These are phyloP conservation scores for Penicillium vulpinum DNA, from an alignment of 2,329 filamentous ascomycete genomes.

Conservation along the genomic window DNA sequence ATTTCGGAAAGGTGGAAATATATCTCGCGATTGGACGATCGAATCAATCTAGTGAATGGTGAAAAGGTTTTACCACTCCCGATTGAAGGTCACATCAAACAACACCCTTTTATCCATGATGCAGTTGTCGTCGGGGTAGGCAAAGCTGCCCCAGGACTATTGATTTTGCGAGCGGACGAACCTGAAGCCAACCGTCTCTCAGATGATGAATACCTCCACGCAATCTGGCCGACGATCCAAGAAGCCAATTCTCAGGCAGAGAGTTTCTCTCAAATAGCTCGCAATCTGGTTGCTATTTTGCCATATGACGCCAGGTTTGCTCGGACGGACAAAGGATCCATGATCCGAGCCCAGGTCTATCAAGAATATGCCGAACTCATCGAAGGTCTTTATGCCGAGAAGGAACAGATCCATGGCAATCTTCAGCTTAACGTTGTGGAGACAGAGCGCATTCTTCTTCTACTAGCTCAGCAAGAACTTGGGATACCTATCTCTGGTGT, in stretches of 20 bases:
- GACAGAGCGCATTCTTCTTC: slow-evolving; percentile 37
- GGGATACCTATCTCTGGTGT: slow-evolving; percentile 33
- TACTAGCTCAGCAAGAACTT: slow-evolving; percentile 32
- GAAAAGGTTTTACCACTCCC: slow-evolving; percentile 38
- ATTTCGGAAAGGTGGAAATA: slow-evolving; percentile 37
- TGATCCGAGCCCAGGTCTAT: slow-evolving; percentile 55
- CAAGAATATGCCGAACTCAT: slow-evolving; percentile 47
- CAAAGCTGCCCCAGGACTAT: slow-evolving; percentile 29
- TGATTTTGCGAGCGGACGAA: slow-evolving; percentile 29
- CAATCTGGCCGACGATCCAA: slow-evolving; percentile 42
- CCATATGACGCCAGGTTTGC: slow-evolving; percentile 44
- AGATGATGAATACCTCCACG: slow-evolving; percentile 37
- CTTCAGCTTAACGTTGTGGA: slow-evolving; percentile 36
- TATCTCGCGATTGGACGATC: slow-evolving; percentile 34
- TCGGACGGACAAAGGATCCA: slow-evolving; percentile 55
- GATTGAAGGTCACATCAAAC: slow-evolving; percentile 36
- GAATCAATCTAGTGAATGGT: slow-evolving; percentile 35
- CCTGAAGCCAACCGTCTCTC: slow-evolving; percentile 21
- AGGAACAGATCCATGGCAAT: slow-evolving; percentile 21
- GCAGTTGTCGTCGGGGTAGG: slow-evolving; percentile 33
- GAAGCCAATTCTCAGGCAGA: slow-evolving; percentile 45
- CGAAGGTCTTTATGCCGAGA: slow-evolving; percentile 31
- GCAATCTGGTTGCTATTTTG: slow-evolving; percentile 43
- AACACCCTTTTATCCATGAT: slow-evolving; percentile 33
- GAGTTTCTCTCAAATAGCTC: slow-evolving; percentile 46